Evolutionary conservation across 208 protist genomes (phyloP).

Genomic region (Leishmania martiniquensis): DNA sequence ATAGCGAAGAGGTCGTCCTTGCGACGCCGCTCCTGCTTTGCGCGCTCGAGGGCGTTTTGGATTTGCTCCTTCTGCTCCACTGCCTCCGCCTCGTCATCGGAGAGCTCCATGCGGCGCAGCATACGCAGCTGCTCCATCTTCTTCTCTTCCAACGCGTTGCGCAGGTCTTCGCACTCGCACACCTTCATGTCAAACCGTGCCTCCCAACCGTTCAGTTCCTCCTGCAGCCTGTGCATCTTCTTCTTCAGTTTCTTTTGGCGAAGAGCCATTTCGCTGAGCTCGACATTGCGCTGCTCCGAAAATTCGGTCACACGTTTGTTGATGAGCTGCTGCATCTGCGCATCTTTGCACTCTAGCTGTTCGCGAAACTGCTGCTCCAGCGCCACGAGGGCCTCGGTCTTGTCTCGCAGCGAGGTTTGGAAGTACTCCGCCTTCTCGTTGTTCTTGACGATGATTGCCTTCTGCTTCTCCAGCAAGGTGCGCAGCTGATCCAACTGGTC

Average conservation of each 20-base stretch:
- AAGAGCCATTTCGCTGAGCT: conserved; percentile 45
- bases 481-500: conserved; percentile 84
- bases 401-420: conserved; percentile 64
- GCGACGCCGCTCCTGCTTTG: conserved; percentile 69
- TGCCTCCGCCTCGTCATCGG: conserved; percentile 58
- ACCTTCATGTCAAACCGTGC: conserved; percentile 82
- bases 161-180: conserved; percentile 85
- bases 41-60: conserved; percentile 69
- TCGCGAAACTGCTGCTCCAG: conserved; percentile 49
- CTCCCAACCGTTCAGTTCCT: conserved; percentile 50
- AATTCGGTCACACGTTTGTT: conserved; percentile 81
- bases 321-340: conserved; percentile 72
- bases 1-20: conserved; percentile 75
- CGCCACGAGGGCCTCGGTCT: conserved; percentile 33
- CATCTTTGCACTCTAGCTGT: conserved; percentile 72
- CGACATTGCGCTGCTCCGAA: conserved; percentile 47
- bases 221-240: conserved; percentile 79
- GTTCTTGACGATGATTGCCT: conserved; percentile 83
- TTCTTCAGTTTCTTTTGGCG: conserved; percentile 82
- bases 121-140: conserved; percentile 76
- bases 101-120: conserved; percentile 55
- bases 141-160: conserved; percentile 70
- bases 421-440: conserved; percentile 82
- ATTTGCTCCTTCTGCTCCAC: conserved; percentile 77
- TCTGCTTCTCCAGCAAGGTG: conserved; percentile 77